These are phyloP conservation scores for Delonix regia DNA, from an alignment of 306 rosid species.

Conservation along the genomic window DNA sequence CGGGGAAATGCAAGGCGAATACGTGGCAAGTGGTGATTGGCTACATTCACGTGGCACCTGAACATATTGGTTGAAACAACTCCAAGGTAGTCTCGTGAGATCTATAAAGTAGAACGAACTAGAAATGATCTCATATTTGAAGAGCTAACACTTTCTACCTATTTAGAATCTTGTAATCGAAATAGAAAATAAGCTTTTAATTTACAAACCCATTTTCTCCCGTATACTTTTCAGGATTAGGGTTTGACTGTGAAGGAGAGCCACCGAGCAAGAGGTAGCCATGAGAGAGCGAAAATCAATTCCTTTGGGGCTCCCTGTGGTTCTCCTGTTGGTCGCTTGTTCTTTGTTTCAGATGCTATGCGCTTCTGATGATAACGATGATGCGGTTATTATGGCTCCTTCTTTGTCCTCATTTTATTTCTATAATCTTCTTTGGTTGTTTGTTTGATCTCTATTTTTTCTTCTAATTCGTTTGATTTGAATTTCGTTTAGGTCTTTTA, in stretches of 20 bases:
- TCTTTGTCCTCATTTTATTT: not conserved
- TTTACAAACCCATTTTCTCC: not conserved
- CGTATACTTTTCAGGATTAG: not conserved
- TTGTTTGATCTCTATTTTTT: slow-evolving; percentile 23
- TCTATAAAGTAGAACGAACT: slow-evolving; percentile 33
- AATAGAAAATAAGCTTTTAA: not conserved
- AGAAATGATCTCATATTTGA: not conserved
- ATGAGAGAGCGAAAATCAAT: slow-evolving; percentile 42
- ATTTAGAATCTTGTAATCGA: slow-evolving; percentile 35
- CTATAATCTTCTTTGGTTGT: not conserved
- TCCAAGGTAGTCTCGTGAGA: slow-evolving; percentile 38
- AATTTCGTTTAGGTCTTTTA: slow-evolving; percentile 58
- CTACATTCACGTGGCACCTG: slow-evolving; percentile 35
- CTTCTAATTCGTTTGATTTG: slow-evolving; percentile 20
- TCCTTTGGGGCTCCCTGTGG: slow-evolving; percentile 35
- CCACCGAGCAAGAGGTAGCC: not conserved
- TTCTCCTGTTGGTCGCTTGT: slow-evolving; percentile 46
- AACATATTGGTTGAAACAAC: slow-evolving; percentile 63
- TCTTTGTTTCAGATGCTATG: slow-evolving; percentile 46
- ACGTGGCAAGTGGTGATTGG: slow-evolving; percentile 57
- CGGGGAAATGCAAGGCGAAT: slow-evolving; percentile 19
- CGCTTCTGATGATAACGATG: slow-evolving; percentile 61
- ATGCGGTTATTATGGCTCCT: slow-evolving; percentile 22
- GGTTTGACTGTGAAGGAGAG: slow-evolving; percentile 25
- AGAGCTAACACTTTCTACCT: not conserved